Percentiles rank a stretch among this genome's conserved stretches.
These are phyloP conservation scores for Chrysochromulina tobinii DNA, from an alignment of 78 protist species.

Conservation along the genomic window DNA sequence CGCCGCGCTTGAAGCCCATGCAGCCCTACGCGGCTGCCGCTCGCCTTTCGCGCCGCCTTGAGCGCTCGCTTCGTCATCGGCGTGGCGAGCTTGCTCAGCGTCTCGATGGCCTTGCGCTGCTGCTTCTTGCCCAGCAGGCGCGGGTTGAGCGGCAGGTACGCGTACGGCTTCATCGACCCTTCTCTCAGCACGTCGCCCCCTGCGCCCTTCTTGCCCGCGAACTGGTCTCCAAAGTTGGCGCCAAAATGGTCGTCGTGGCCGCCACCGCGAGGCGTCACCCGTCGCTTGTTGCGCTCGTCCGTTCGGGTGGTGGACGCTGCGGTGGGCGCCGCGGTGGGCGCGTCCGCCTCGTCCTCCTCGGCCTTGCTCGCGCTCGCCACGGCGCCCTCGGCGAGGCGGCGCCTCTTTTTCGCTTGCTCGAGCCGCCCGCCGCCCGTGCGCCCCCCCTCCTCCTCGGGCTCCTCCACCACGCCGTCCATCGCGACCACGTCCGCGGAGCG, in stretches of 20 bases:
- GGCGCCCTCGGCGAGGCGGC: not conserved
- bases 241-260: not conserved
- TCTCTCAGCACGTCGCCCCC: not conserved
- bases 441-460: not conserved
- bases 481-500: not conserved
- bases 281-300: too few species aligned
- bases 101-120: not conserved
- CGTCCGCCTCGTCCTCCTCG: not conserved
- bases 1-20: too few species aligned
- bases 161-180: not conserved
- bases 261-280: too few species aligned
- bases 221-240: not conserved
- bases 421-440: not conserved
- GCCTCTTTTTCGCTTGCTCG: not conserved
- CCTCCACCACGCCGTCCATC: too few species aligned
- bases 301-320: not conserved
- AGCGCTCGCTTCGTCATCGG: not conserved
- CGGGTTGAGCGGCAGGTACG: constrained; percentile 22
- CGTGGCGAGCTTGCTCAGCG: not conserved
- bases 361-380: not conserved
- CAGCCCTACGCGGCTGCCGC: not conserved
- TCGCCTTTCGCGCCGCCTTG: not conserved
- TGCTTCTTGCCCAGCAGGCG: not conserved
- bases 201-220: not conserved
- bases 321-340: too few species aligned